Base-by-base conservation (phyloP, 768 basidiomycete genomes). In the Lyophyllum shimeji region DNA sequence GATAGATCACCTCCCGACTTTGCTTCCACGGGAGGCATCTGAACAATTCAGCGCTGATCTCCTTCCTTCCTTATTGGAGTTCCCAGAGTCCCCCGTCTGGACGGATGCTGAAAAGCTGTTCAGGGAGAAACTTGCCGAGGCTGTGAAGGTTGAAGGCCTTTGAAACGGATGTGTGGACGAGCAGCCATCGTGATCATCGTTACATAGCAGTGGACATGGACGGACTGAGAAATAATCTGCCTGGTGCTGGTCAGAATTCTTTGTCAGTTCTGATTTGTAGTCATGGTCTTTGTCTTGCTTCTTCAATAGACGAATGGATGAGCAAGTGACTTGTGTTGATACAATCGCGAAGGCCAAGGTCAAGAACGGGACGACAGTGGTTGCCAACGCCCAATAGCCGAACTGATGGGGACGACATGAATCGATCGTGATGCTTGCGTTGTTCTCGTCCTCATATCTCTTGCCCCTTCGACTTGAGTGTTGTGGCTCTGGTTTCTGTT, bases 1-100 rank as follows among this genome's bases (percentile, higher is more conserved):
- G 13, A 98, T 99, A 59, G 97, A 98, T 74, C 96, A 98, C 68
- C 79, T 98, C 59, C 97, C 97, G 9, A 97, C 96, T 24, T 76
- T 98, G 56, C 81, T 99, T 33, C 97, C 97, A 21, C 82, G 97
- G 47, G 97, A 99, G 71, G 89, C 96, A 3, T 97, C 95, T 1
- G 96, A 99, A 72, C 95, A 97, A 66, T 98, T 98, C 75, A 95
- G 93, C 65, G 63, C 72, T 2, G 93, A 95, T 71, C 79, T 98
- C 23, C 76, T 96, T 31, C 93, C 95, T 7, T 90, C 93, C 6
- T 72, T 98, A 58, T 69, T 95, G 82, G 81, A 90, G 66, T 83
- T 95, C 62, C 92, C 91, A 0, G 80, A 69, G 0, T 86, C 87
- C 27, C 81, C 86, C 15, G 93, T 95, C 2, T 98, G 96, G 96